Evolutionary conservation across 306 rosid species (phyloP).

Genomic region (Cucumis melo): DNA sequence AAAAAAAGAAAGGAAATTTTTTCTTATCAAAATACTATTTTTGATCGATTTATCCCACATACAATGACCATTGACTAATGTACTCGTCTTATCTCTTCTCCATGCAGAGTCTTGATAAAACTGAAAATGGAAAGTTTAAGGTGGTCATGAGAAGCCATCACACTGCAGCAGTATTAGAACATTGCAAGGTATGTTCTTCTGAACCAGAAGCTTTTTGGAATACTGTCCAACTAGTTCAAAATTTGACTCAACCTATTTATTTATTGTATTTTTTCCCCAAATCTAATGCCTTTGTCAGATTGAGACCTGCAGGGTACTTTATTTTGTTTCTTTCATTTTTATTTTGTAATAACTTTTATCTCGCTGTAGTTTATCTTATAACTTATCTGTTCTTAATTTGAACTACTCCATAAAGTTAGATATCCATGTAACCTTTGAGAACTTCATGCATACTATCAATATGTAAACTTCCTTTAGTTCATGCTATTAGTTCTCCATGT

Average conservation of each 20-base stretch:
- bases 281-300: neutral
- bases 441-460: neutral
- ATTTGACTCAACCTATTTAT: neutral
- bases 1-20: no score
- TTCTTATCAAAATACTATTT: no score
- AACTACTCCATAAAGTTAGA: neutral
- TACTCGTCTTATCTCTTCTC: neutral
- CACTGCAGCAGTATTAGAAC: slow-evolving; percentile 64
- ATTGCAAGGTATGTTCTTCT: slow-evolving; percentile 58
- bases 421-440: neutral
- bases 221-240: neutral
- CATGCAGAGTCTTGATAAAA: slow-evolving; percentile 56
- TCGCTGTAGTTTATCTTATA: neutral
- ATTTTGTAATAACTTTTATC: neutral
- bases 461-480: neutral
- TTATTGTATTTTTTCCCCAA: neutral
- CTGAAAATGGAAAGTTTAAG: slow-evolving; percentile 64
- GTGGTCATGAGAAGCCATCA: slow-evolving; percentile 60
- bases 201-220: neutral
- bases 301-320: neutral
- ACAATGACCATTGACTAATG: neutral
- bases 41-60: neutral
- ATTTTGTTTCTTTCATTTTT: neutral
- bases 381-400: neutral
- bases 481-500: no score